Conservation (phyloP, 805 yeast species). For the Ogataea nakhonphanomensis region DNA sequence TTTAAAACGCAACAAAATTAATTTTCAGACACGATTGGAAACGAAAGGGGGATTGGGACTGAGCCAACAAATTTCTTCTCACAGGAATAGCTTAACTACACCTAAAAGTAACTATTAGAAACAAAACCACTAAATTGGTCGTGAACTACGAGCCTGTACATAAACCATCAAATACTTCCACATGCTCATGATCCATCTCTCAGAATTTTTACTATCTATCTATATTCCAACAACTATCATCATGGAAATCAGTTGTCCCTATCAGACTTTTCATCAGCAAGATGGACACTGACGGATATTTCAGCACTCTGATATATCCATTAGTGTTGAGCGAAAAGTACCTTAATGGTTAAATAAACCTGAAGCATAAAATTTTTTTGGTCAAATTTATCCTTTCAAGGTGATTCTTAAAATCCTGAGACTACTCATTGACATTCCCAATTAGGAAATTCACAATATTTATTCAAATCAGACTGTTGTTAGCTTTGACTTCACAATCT, state of each 20-base stretch:
- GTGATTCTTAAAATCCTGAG: neutral
- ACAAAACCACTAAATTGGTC: no score
- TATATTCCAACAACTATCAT: conserved; percentile 12
- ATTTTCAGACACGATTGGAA: neutral
- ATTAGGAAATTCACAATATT: conserved; percentile 2
- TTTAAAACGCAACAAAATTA: conserved; percentile 1
- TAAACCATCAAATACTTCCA: neutral
- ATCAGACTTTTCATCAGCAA: conserved; percentile 11
- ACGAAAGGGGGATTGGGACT: no score
- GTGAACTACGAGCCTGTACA: no score
- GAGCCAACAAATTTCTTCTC: no score
- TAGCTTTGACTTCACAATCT: neutral
- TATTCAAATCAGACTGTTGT: neutral
- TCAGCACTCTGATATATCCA: neutral
- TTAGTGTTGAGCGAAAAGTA: conserved; percentile 3
- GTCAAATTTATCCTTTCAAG: neutral
- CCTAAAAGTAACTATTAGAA: no score
- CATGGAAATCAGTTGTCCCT: conserved; percentile 13
- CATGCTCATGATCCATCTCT: conserved; percentile 1
- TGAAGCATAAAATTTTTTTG: neutral
- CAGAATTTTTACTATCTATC: conserved; percentile 13
- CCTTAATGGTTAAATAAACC: neutral
- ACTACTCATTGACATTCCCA: conserved; percentile 4
- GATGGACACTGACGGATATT: conserved; percentile 1
- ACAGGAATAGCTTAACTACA: no score